phyloP scores from a whole-genome alignment of 202 grass and related monocot species.

The Eragrostis tef region DNA sequence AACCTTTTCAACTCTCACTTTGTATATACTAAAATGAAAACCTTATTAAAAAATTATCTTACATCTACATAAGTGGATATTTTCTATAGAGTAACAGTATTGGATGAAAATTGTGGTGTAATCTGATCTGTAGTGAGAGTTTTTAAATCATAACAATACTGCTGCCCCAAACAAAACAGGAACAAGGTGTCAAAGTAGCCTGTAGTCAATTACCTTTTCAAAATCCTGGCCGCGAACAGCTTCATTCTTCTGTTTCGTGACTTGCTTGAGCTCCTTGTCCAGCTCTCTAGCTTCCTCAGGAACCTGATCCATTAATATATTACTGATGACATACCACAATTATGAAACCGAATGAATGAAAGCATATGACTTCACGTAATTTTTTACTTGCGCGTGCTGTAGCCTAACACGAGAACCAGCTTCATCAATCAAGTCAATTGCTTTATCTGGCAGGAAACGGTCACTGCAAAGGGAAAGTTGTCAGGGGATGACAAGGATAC shows the following conservation, averaged over 20 bases:
- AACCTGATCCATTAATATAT: conserved; percentile 53
- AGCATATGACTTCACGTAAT: conserved; percentile 15
- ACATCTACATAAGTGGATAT: conserved; percentile 3
- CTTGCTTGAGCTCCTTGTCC: conserved; percentile 76
- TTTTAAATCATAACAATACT: not conserved
- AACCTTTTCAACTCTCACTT: conserved; percentile 20
- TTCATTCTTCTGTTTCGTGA: conserved; percentile 88
- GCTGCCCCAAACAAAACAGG: not conserved
- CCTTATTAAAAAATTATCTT: not conserved
- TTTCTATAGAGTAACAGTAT: conserved; percentile 3
- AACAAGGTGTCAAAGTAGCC: conserved; percentile 23
- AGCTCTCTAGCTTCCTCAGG: conserved; percentile 81
- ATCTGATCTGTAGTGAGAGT: not conserved
- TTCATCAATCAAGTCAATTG: conserved; percentile 89
- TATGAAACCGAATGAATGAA: conserved; percentile 22
- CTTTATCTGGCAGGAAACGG: conserved; percentile 83
- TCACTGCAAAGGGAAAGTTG: conserved; percentile 54
- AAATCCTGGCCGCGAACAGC: conserved; percentile 82
- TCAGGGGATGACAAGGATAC: conserved; percentile 24
- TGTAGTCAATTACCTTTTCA: conserved; percentile 61
- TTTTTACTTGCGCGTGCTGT: conserved; percentile 72
- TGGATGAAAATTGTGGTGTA: conserved; percentile 3
- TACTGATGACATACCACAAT: not conserved
- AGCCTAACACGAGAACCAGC: conserved; percentile 76
- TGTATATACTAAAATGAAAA: conserved; percentile 11